A percentile compares a stretch with the other conserved stretches of the same genome.
phyloP scores from a whole-genome alignment of 2,329 filamentous ascomycete genomes.

The Sphaceloma murrayae region DNA sequence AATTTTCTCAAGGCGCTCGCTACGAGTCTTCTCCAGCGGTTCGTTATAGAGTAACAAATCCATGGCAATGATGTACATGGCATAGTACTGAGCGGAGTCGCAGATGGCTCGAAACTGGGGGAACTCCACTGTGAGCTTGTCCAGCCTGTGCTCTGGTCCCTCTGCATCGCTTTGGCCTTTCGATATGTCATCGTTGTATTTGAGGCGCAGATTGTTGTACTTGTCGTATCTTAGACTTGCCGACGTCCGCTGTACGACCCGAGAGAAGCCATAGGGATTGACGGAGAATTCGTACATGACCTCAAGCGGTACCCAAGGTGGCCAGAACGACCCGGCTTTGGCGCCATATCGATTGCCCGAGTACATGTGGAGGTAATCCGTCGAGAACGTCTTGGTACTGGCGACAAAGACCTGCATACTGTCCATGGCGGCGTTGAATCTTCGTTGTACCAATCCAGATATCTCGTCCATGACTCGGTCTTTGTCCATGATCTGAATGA shows the following conservation, averaged over 20 bases:
- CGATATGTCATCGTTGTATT: conserved; percentile 90
- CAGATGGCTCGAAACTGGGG: conserved; percentile 89
- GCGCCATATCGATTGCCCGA: conserved; percentile 89
- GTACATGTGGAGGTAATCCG: conserved; percentile 81
- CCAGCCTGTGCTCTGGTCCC: conserved; percentile 60
- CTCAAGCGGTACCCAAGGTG: conserved; percentile 95
- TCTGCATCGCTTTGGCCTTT: conserved; percentile 38
- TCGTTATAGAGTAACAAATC: conserved; percentile 95
- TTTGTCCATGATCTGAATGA: conserved; percentile 97
- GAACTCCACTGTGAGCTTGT: conserved; percentile 95
- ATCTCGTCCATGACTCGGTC: conserved; percentile 84
- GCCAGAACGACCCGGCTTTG: conserved; percentile 77
- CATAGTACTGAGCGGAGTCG: conserved; percentile 94
- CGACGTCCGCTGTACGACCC: conserved; percentile 93
- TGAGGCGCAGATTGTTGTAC: conserved; percentile 91
- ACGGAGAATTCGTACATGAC: conserved; percentile 95
- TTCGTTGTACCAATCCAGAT: conserved; percentile 86
- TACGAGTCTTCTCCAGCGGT: conserved; percentile 93
- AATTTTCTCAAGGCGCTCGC: conserved; percentile 91
- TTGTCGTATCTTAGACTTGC: conserved; percentile 93
- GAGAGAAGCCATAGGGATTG: conserved; percentile 94
- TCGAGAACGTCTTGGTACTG: conserved; percentile 80
- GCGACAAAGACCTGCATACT: conserved; percentile 97
- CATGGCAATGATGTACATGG: conserved; percentile 94
- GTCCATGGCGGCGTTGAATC: conserved; percentile 92